phyloP scores from a whole-genome alignment of 345 rosid genomes.

The Arabidopsis thaliana region TAIR10.1 NC_003071.7:15928501-15929000 shows the following conservation, averaged over 20 bases:
- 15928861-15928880: constrained; percentile 85
- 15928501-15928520: constrained; percentile 30
- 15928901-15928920: constrained; percentile 86
- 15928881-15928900: constrained; percentile 98
- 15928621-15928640: constrained; percentile 58
- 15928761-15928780: constrained; percentile 54
- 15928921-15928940: constrained; percentile 40
- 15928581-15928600: constrained; percentile 26
- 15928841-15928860: constrained; percentile 88
- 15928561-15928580: constrained; percentile 2
- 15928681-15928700: neutral
- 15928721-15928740: constrained; percentile 70
- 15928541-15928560: constrained; percentile 32
- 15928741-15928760: constrained; percentile 90
- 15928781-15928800: constrained; percentile 38
- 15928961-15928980: constrained; percentile 59
- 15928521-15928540: constrained; percentile 36
- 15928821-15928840: constrained; percentile 89
- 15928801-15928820: constrained; percentile 69
- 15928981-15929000: constrained; percentile 61
- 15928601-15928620: constrained; percentile 65
- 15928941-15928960: constrained; percentile 54
- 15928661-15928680: constrained; percentile 12
- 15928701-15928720: constrained; percentile 36
- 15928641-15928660: neutral